Evolutionary conservation across 2,329 filamentous ascomycete species (phyloP).

Genomic region (Neofusicoccum laricinum): DNA sequence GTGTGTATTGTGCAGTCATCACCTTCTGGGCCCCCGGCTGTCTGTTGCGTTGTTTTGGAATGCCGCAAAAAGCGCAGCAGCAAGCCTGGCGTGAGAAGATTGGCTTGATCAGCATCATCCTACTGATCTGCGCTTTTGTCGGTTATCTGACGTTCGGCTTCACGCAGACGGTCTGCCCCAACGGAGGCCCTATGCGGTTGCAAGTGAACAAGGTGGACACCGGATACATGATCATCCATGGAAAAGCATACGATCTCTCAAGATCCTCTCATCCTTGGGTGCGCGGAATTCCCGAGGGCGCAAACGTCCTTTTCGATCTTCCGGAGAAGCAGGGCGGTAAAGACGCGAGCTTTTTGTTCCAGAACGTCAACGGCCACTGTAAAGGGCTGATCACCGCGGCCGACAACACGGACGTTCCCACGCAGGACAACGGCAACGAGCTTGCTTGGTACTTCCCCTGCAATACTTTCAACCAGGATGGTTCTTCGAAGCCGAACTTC

Average conservation of each 20-base stretch:
- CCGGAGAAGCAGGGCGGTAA: conserved; percentile 77
- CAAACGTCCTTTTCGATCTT: conserved; percentile 87
- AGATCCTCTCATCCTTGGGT: conserved; percentile 76
- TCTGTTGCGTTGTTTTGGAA: conserved; percentile 80
- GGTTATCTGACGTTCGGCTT: conserved; percentile 98
- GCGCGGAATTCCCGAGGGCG: conserved; percentile 67
- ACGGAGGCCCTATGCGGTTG: conserved; percentile 64
- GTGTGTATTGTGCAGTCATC: conserved; percentile 87
- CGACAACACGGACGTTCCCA: conserved; percentile 72
- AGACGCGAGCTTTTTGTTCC: conserved; percentile 95
- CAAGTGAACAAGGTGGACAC: conserved; percentile 75
- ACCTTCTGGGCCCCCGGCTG: conserved; percentile 95
- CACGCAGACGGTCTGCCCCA: conserved; percentile 79
- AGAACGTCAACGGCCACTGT: conserved; percentile 96
- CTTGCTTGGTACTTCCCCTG: conserved; percentile 98
- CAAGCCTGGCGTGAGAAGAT: conserved; percentile 98
- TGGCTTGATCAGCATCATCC: conserved; percentile 89
- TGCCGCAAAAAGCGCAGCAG: conserved; percentile 78
- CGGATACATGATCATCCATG: conserved; percentile 96
- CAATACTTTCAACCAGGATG: conserved; percentile 87
- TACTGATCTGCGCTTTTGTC: conserved; percentile 81
- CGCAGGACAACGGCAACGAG: conserved; percentile 63
- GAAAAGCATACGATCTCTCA: conserved; percentile 80
- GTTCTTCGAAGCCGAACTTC: conserved; percentile 72
- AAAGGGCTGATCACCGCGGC: conserved; percentile 81